Base-by-base conservation (phyloP, 163 green algal species). In the Smithsoniella earleae region DNA sequence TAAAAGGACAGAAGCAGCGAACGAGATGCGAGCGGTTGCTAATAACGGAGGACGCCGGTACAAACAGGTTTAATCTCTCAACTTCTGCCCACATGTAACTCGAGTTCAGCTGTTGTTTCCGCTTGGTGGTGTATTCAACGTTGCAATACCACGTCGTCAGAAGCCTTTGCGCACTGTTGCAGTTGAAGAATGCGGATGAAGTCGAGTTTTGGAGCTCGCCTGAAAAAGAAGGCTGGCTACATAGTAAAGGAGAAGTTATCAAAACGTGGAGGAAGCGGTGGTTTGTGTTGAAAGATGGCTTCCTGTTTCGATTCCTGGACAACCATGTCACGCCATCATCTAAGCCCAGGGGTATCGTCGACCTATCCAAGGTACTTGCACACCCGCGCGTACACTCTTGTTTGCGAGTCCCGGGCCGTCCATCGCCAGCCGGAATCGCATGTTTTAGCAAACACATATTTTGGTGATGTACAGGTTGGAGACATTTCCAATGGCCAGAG, bases 261-360 rank as follows among this genome's bases (percentile, higher is more conserved):
- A 91, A 90, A 69, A 92, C 81, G 5, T 97, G 91, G 91, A 83
- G 91, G 62, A 86, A 88, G 54, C 85, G 91, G 72, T 97, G 89
- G 90, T 95, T 95, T 75, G 85, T 97, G 33, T 82, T 97, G n/a
- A 97, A 97, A 78, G 82, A 95, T 74, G 89, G 90, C 22, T 92
- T 86, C 80, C 76, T 96, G 25, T 96, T 95, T 80, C 84, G 91
- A 38, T 97, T 97, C 78, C 83, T 88, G 36, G 78, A 75, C 44
- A 69, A 75, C 18, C 78, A 91, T 22, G 75, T 91, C 1, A 75
- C 55, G 13, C 69, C 85, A 66, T 62, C 65, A 8, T 78, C 78
- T 66, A 92, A 94, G 78, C 86, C 91, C 2, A 84, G 90, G 34
- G 91, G 91, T 65, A 85, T 97, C 20, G 87, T 96, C 10, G 90